phyloP scores from a whole-genome alignment of 176 grass and related monocot species.

The Bolboschoenus planiculmis region DNA sequence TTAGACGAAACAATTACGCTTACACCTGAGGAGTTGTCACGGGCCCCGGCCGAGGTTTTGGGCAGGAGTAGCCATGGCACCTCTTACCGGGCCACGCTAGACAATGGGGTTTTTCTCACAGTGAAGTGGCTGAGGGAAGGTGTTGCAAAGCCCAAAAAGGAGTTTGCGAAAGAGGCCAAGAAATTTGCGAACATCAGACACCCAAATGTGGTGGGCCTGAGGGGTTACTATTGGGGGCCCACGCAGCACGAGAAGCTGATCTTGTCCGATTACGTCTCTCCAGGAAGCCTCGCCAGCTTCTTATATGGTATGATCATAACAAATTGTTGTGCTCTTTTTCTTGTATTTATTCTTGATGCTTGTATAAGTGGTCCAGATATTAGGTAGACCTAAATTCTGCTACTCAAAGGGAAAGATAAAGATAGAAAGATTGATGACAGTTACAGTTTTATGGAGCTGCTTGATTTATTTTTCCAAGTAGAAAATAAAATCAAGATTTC shows the following conservation, averaged over 20 bases:
- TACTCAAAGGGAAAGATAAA: background rate
- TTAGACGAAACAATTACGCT: constrained; percentile 93
- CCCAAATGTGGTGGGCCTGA: constrained; percentile 87
- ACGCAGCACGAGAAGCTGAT: constrained; percentile 96
- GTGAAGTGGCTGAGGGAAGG: constrained; percentile 98
- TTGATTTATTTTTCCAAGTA: background rate
- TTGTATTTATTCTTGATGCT: background rate
- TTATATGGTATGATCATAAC: constrained; percentile 62
- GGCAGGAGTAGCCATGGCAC: constrained; percentile 98
- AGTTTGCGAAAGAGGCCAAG: constrained; percentile 92
- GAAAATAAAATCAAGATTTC: background rate
- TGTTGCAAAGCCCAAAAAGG: constrained; percentile 82
- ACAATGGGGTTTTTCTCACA: constrained; percentile 88
- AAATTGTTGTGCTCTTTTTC: background rate
- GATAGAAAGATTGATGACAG: background rate
- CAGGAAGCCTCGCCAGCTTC: constrained; percentile 86
- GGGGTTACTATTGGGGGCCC: constrained; percentile 96
- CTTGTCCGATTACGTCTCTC: constrained; percentile 82
- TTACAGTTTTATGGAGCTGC: background rate
- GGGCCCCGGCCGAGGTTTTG: constrained; percentile 83
- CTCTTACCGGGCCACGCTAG: constrained; percentile 83
- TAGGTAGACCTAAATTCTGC: background rate
- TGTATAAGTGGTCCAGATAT: background rate
- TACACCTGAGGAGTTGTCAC: constrained; percentile 80
- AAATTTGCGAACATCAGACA: constrained; percentile 94